A percentile compares a stretch with the other conserved stretches of the same genome.
phyloP scores from a whole-genome alignment of 139 green algal genomes.

The Chlamydomonas schloesseri region DNA sequence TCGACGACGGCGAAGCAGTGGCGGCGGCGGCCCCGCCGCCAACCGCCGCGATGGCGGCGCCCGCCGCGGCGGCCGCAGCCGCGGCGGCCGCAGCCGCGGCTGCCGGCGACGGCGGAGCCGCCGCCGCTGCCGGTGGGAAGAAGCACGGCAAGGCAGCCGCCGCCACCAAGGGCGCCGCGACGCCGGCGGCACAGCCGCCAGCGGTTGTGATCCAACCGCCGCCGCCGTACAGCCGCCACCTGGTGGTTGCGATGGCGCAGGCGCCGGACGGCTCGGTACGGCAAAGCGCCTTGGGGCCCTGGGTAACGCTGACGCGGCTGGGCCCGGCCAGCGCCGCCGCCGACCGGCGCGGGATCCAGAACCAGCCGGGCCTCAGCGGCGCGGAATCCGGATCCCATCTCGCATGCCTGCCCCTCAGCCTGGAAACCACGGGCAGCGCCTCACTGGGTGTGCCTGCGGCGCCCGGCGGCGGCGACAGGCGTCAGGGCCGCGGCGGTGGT shows the following conservation, averaged over 20 bases:
- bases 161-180: too few relatives aligned
- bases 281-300: neutral
- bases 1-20: constrained; percentile 6
- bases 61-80: neutral
- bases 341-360: constrained; percentile 1
- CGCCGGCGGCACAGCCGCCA: neutral
- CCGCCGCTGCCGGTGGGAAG: neutral
- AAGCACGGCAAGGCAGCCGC: too few relatives aligned
- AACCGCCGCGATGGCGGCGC: neutral
- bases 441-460: neutral
- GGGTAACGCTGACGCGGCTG: constrained; percentile 30
- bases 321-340: neutral
- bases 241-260: constrained; percentile 25
- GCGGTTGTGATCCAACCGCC: neutral
- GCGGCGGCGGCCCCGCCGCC: neutral
- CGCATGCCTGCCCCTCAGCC: too few relatives aligned
- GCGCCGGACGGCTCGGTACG: neutral
- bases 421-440: neutral
- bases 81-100: neutral
- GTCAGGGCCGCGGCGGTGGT: neutral
- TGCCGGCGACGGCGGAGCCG: neutral
- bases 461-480: neutral
- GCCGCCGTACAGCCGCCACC: constrained; percentile 2
- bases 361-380: constrained; percentile 18
- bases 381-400: too few relatives aligned